A percentile compares a stretch with the other conserved stretches of the same genome.
These are phyloP conservation scores for Papiliotrema nemorosa DNA, from an alignment of 1,284 basidiomycete species.

Conservation along the genomic window DNA sequence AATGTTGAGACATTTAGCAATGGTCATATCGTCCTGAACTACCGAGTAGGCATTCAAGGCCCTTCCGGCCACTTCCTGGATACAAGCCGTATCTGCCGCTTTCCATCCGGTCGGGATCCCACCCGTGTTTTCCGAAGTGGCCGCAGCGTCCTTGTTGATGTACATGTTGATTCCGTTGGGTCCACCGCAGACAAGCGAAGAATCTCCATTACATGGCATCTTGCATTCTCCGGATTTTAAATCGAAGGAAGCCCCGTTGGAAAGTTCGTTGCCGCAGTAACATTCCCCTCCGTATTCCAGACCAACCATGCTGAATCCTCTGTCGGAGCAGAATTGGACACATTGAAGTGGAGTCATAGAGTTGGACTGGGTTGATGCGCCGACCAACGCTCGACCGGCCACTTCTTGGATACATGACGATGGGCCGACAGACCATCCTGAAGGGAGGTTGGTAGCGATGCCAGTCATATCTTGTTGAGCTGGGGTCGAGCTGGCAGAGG, in stretches of 20 bases:
- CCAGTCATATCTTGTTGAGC: constrained; percentile 12
- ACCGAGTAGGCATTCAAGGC: background rate
- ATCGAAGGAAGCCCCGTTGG: background rate
- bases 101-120: background rate
- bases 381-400: constrained; percentile 9
- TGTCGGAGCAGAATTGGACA: constrained; percentile 5
- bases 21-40: constrained; percentile 14
- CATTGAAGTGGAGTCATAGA: constrained; percentile 15
- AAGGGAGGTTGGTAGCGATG: constrained; percentile 2
- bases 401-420: constrained; percentile 13
- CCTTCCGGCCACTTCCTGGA: constrained; percentile 10
- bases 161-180: background rate
- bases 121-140: background rate
- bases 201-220: constrained; percentile 12
- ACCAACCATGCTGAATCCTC: constrained; percentile 6
- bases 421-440: constrained; percentile 9
- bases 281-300: constrained; percentile 11
- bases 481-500: background rate
- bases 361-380: constrained; percentile 3
- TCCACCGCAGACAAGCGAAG: constrained; percentile 11
- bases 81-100: background rate
- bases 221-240: constrained; percentile 7
- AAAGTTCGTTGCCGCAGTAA: constrained; percentile 1
- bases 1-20: constrained; percentile 20
- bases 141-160: constrained; percentile 31